Base-by-base conservation (phyloP, 2,329 filamentous ascomycete genomes). In the Venturia aucupariae region DNA sequence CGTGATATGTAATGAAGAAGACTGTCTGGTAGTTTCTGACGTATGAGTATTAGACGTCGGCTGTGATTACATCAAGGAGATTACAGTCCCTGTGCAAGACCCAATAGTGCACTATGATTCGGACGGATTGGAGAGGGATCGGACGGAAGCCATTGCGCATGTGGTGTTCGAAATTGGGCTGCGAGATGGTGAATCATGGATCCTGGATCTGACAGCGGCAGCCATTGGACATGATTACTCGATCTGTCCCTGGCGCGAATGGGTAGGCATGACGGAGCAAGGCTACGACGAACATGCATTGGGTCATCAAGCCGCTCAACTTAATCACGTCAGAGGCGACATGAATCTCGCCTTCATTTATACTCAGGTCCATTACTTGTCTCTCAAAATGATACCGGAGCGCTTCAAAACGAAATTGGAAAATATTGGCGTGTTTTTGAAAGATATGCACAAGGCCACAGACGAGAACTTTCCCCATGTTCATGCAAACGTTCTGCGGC, bases 281-380 rank as follows among this genome's bases (percentile, higher is more conserved):
- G 51, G 51, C 27, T 57, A 57, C 19, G 51, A 57, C 15, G 51
- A 57, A n/a, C 51, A 57, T 22, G 27, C 15, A 8, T 35, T 57
- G 15, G 51, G 51, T 10, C 51, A 57, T 22, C 51, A 57, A 57
- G 51, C 51, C 4, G 27, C 13, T 32, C 51, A 32, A 32, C 51
- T 57, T 11, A 35, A 57, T 10, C 7, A 19, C 30, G 30, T 57
- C 30, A 32, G 51, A 32, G n/a, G 51, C 30, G 51, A 57, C 51
- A 57, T n/a, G 51, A 57, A 57, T 35, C 51, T 57, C 51, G 51
- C 51, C 30, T 57, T 57, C 24, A 57, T 32, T 19, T 57, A 57
- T 30, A 57, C 51, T 4, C 27, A 57, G 15, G 10, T 57, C 17
- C 51, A 57, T 19, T 57, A 57, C 30, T 15, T 57, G 15, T 32